phyloP scores from a whole-genome alignment of 768 basidiomycete genomes.

The Russula sp. region DNA sequence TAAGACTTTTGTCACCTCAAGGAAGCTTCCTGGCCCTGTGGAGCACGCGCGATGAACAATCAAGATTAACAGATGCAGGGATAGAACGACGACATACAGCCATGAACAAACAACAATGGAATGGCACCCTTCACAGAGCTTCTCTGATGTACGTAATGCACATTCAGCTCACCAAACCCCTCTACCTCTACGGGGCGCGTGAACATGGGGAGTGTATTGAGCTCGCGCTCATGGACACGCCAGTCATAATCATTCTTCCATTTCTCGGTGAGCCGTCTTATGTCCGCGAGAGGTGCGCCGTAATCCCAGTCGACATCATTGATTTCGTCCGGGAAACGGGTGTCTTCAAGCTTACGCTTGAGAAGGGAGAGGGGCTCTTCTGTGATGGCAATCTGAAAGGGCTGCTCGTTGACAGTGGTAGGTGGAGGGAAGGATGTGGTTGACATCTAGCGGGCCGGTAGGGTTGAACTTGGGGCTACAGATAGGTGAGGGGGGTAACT shows the following conservation, averaged over 20 bases:
- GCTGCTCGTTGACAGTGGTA: too few relatives aligned
- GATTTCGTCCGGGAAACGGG: constrained; percentile 51
- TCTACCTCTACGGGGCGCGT: constrained; percentile 30
- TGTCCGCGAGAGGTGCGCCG: constrained; percentile 31
- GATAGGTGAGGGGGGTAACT: too few relatives aligned
- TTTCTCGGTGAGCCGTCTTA: constrained; percentile 24
- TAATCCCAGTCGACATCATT: constrained; percentile 44
- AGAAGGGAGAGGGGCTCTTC: constrained; percentile 37
- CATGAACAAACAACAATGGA: constrained; percentile 29
- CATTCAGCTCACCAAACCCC: constrained; percentile 28
- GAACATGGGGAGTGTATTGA: constrained; percentile 33
- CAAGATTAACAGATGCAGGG: too few relatives aligned
- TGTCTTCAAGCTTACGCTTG: constrained; percentile 39
- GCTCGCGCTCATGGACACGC: constrained; percentile 25
- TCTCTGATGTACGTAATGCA: constrained; percentile 32
- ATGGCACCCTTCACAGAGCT: constrained; percentile 26
- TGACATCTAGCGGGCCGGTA: too few relatives aligned
- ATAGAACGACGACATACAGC: constrained; percentile 23
- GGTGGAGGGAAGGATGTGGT: too few relatives aligned
- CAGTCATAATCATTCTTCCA: constrained; percentile 30
- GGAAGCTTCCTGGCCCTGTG: constrained; percentile 16
- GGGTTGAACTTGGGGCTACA: too few relatives aligned
- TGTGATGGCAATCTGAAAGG: constrained; percentile 44
- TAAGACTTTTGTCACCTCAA: constrained; percentile 49
- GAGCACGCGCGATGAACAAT: too few relatives aligned